Base-by-base conservation (phyloP, 176 grass and related monocot species). In the Olyra latifolia region DNA sequence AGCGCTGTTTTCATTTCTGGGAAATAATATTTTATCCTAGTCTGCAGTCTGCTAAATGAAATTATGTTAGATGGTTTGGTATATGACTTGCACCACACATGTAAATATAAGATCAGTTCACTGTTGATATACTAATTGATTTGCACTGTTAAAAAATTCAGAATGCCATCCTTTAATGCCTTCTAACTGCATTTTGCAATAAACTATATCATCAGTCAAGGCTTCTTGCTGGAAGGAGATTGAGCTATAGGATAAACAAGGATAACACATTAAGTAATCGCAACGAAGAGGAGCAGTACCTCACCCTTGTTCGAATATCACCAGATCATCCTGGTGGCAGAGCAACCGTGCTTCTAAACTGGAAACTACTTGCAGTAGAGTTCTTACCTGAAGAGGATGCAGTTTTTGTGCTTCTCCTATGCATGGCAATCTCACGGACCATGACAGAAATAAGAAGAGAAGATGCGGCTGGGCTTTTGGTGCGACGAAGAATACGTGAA, bases 311-410 rank as follows among this genome's bases (percentile, higher is more conserved):
- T 39, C 88, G 90, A 7, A 75, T 62, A 23, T 88, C 80, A 68
- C 53, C 75, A 49, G 84, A 94, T 61, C 78, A 86, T 86, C 85
- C 80, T 74, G 86, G 82, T 56, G 95, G 82, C 46, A 94, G 72
- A 71, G 92, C 95, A 63, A 98, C 86, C 4, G 48, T 77, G 57
- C 87, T 98, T 38, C 62, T 98, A 65, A 98, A 98, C 63, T 89
- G 88, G 82, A 98, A 93, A 84, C 49, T 94, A 47, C 74, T 94
- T 49, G 92, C 88, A 40, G 76, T 95, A 14, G 92, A 98, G 60
- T 98, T 98, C 71, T 89, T 69, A 74, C 92, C 88, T 43, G 74
- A 89, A 87, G 95, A 98, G 81, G 90, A 98, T 81, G 89, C 92
- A 38, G 81, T 87, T 54, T 78, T 91, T 54, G 78, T 88, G 43